These are phyloP conservation scores for Warburgia ugandensis DNA, from an alignment of 164 flowering plant species.

Conservation along the genomic window DNA sequence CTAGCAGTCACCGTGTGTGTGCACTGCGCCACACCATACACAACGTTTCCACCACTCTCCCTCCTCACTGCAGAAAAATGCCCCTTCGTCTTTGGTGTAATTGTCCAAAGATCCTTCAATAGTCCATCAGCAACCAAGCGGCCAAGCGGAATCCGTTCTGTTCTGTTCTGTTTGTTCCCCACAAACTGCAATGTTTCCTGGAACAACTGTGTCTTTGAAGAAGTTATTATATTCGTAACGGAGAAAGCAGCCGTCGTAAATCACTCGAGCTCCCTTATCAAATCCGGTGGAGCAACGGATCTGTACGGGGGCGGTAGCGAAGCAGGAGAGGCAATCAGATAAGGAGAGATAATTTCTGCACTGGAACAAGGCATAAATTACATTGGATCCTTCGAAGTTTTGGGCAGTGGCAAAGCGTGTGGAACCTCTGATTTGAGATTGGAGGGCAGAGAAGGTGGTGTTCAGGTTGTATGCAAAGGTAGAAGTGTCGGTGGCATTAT, in stretches of 20 bases:
- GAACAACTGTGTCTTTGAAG: no score
- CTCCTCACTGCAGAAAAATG: constrained; percentile 33
- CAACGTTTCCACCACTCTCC: no score
- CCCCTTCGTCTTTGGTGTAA: constrained; percentile 32
- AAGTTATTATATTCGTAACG: constrained; percentile 43
- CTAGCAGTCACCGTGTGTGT: constrained; percentile 24
- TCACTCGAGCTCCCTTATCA: constrained; percentile 43
- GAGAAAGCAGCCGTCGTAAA: constrained; percentile 49
- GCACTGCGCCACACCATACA: constrained; percentile 54
- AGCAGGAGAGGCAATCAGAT: constrained; percentile 37
- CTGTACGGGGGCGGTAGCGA: constrained; percentile 18
- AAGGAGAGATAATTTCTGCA: constrained; percentile 39
- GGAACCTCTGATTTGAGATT: constrained; percentile 3
- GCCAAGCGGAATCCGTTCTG: no score
- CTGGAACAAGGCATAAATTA: constrained; percentile 37
- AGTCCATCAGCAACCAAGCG: constrained; percentile 8
- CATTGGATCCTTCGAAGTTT: constrained; percentile 17
- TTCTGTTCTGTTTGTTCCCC: constrained; percentile 24
- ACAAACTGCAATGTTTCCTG: constrained; percentile 27
- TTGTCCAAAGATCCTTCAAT: constrained; percentile 16
- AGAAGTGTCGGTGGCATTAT: constrained; percentile 12
- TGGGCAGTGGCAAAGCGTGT: constrained; percentile 31
- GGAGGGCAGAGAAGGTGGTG: constrained; percentile 10
- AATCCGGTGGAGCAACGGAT: constrained; percentile 41
- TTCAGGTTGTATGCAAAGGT: constrained; percentile 13